A percentile compares a stretch with the other conserved stretches of the same genome.
Conservation (phyloP, 2,329 filamentous ascomycete genomes). For the Allantophomopsis lycopodina region DNA sequence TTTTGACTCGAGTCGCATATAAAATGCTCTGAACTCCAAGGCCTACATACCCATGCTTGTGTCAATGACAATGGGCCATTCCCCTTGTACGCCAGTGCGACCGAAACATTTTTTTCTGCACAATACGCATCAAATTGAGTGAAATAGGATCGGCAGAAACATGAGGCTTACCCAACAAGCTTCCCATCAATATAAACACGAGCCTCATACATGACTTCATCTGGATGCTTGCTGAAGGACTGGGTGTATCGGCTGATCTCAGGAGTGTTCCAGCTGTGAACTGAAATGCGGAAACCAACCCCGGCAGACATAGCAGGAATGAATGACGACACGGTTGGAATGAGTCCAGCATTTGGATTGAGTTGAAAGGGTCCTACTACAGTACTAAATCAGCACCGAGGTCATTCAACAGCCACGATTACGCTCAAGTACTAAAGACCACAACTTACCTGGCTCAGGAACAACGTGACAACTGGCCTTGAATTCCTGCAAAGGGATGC, state of each 20-base stretch:
- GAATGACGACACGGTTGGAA: conserved; percentile 61
- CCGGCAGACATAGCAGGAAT: conserved; percentile 48
- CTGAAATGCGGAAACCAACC: conserved; percentile 53
- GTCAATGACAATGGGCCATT: conserved; percentile 33
- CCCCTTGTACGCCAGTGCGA: conserved; percentile 23
- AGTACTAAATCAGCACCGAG: no score
- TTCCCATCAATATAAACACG: conserved; percentile 56
- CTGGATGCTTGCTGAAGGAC: conserved; percentile 38
- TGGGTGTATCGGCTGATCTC: conserved; percentile 41
- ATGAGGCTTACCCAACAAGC: conserved; percentile 37
- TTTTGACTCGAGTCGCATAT: background rate
- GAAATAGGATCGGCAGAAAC: background rate
- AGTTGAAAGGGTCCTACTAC: no score
- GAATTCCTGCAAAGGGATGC: conserved; percentile 69
- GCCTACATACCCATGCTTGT: conserved; percentile 26
- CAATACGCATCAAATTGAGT: no score
- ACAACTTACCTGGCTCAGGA: conserved; percentile 26
- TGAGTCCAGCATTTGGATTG: conserved; percentile 10
- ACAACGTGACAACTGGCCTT: conserved; percentile 62
- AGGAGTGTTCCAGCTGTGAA: conserved; percentile 60
- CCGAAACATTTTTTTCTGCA: conserved; percentile 28
- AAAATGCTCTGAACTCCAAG: background rate
- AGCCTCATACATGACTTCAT: conserved; percentile 48
- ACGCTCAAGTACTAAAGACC: no score
- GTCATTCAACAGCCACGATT: no score